Evolutionary conservation across 2,329 filamentous ascomycete species (phyloP).

Genomic region (Calonectria pseudoreteaudii): DNA sequence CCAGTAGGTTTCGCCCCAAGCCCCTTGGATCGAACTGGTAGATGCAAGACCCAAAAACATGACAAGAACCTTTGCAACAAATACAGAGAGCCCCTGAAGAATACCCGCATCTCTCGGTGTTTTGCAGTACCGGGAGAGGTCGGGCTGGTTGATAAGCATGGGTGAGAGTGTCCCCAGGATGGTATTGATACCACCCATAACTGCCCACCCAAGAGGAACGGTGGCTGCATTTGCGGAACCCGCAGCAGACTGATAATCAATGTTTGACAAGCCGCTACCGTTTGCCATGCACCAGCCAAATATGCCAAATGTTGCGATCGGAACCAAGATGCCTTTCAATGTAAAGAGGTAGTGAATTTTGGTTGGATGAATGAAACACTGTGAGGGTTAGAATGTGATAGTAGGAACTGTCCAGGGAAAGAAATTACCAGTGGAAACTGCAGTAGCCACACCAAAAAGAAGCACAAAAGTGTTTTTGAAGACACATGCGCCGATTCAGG

Average conservation of each 20-base stretch:
- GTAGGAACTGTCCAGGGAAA: not conserved
- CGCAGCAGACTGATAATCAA: not conserved
- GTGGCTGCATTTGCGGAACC: not conserved
- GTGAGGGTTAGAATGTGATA: not conserved
- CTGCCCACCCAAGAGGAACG: not conserved
- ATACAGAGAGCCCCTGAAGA: not conserved
- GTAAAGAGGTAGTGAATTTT: not conserved
- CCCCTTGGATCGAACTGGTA: not conserved
- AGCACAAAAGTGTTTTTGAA: not conserved
- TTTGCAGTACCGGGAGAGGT: not conserved
- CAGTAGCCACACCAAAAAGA: not conserved
- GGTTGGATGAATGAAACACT: not conserved
- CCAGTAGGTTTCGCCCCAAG: not conserved
- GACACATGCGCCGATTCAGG: not conserved
- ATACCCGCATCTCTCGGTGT: not conserved
- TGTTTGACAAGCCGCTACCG: not conserved
- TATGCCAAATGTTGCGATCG: not conserved
- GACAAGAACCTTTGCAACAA: not conserved
- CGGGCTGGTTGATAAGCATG: not conserved
- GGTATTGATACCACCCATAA: not conserved
- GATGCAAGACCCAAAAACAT: not conserved
- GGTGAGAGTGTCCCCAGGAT: not conserved
- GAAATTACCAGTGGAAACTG: not conserved
- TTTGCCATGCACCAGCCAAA: not conserved
- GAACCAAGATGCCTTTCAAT: not conserved